Evolutionary conservation across 495 filamentous ascomycete genomes (phyloP), one percentile per base, ranked within the genome.

Genomic region (Neurospora sp.): DNA sequence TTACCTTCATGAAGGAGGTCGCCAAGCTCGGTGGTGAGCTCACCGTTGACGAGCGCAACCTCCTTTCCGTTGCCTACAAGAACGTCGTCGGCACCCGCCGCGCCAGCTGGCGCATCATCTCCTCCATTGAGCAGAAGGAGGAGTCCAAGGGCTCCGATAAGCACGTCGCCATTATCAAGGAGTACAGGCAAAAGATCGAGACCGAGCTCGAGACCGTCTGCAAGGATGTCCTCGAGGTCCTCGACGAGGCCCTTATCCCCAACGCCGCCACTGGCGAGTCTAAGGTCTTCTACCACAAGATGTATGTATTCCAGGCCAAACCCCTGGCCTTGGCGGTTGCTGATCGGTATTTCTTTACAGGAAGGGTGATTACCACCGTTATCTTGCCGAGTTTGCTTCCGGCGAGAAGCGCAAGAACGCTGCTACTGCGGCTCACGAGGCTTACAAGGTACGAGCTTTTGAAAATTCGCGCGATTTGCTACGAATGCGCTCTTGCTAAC

Each of bases 231-330:
- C 90, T 99, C 77, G 90, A 97, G 79, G 96, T 99, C 74, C 89
- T 99, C 75, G 96, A 98, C 81, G 88, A 98, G 78, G 91, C 91
- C 77, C 89, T 99, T 80, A 99, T 99, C 80, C 95, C 96, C 83
- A 95, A 97, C 88, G 96, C 96, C 78, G 93, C 96, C 84, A 93
- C 94, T 76, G 96, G 96, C 85, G 96, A 99, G 89, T 97, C 94
- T 79, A 98, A 98, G 89, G 96, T 99, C 79, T 99, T 99, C 84
- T 99, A 99, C 88, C 97, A 98, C 92, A 99, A 99, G 92, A 99
- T 99, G 96, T 98, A 85, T 73, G 93, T 88, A 72, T 73, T 73
- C 73, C 77, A 72, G 31, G 18, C 39, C 27, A 69, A 39, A 42
- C 42, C 54, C 2, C 44, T 39, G 44, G 31, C 14, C 14, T n/a